These are phyloP conservation scores for Bocquillonia castaneifolia DNA, from an alignment of 441 rosid genomes.

Conservation along the genomic window DNA sequence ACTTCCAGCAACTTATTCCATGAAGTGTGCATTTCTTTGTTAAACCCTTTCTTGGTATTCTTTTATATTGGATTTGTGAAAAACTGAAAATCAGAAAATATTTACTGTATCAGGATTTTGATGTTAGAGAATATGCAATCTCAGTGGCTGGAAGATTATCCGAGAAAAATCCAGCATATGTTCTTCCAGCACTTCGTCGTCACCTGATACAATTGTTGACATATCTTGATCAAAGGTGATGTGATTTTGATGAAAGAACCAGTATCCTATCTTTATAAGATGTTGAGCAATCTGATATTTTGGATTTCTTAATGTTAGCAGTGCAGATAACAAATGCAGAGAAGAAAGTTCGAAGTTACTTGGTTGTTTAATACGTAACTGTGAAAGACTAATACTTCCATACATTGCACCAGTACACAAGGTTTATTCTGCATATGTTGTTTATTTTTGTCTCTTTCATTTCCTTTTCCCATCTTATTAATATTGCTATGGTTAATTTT, in stretches of 20 bases:
- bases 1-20: neutral
- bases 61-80: constrained; percentile 8
- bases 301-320: constrained; percentile 53
- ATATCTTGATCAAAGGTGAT: constrained; percentile 93
- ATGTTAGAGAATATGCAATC: constrained; percentile 93
- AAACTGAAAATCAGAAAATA: constrained; percentile 20
- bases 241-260: constrained; percentile 13
- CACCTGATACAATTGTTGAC: constrained; percentile 97
- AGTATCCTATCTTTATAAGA: neutral
- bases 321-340: constrained; percentile 98
- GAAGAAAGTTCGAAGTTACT: constrained; percentile 99
- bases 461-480: neutral
- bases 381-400: constrained; percentile 92
- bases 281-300: constrained; percentile 19
- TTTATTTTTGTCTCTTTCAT: neutral
- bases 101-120: constrained; percentile 70
- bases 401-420: constrained; percentile 96
- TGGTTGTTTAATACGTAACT: constrained; percentile 96
- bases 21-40: constrained; percentile 1
- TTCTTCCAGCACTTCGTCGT: constrained; percentile 99
- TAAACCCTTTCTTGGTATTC: constrained; percentile 12
- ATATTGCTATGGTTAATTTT: constrained; percentile 26
- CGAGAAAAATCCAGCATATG: constrained; percentile 99
- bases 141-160: constrained; percentile 97
- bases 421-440: constrained; percentile 45